Conservation (phyloP, 2,329 filamentous ascomycete species). For the Endocalyx cinctus region DNA sequence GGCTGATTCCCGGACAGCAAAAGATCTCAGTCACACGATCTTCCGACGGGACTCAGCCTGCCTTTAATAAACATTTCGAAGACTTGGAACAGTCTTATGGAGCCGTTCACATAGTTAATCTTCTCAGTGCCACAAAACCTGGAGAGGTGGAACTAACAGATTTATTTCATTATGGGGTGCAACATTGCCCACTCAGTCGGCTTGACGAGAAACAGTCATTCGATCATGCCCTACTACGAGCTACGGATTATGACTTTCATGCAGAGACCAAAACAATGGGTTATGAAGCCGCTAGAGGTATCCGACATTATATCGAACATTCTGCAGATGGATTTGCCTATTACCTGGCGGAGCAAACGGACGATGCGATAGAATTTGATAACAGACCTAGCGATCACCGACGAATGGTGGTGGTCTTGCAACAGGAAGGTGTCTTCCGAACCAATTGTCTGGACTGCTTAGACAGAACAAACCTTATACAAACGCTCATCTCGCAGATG, state of each 20-base stretch:
- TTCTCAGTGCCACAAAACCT: constrained; percentile 84
- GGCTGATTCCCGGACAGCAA: constrained; percentile 84
- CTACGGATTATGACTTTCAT: constrained; percentile 94
- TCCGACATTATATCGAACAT: constrained; percentile 70
- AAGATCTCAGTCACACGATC: constrained; percentile 91
- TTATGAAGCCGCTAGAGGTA: constrained; percentile 85
- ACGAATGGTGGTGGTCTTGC: constrained; percentile 65
- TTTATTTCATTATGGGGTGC: constrained; percentile 74
- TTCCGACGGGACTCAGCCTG: constrained; percentile 83
- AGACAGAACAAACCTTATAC: constrained; percentile 91
- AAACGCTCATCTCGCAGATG: constrained; percentile 93
- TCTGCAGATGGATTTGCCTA: constrained; percentile 91
- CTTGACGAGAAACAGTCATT: constrained; percentile 48
- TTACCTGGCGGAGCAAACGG: constrained; percentile 72
- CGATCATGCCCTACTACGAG: constrained; percentile 70
- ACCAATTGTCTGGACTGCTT: constrained; percentile 96
- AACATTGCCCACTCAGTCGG: constrained; percentile 66
- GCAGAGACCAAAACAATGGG: constrained; percentile 86
- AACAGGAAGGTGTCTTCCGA: constrained; percentile 92
- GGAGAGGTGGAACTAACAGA: constrained; percentile 80
- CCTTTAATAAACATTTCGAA: constrained; percentile 93
- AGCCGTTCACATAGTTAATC: constrained; percentile 85
- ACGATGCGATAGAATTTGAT: constrained; percentile 43
- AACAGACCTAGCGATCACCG: constrained; percentile 30
- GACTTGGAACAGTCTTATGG: constrained; percentile 83